Conservation (phyloP, 768 basidiomycete species). For the Hydnomerulius pinastri region DNA sequence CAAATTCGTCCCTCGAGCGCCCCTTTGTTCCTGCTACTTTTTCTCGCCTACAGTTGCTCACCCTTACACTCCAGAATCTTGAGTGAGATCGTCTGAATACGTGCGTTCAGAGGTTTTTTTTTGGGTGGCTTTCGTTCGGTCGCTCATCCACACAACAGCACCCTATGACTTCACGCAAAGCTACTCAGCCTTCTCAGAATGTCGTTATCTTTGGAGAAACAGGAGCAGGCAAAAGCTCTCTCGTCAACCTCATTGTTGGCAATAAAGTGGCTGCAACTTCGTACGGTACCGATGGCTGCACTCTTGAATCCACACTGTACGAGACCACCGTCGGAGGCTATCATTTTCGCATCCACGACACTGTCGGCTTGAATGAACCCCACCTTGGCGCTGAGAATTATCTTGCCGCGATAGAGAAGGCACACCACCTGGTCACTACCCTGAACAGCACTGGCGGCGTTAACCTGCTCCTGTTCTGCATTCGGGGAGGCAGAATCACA, state of each 20-base stretch:
- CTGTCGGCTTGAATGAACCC: slow-evolving; percentile 33
- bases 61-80: background rate
- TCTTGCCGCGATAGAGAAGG: slow-evolving; percentile 29
- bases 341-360: slow-evolving; percentile 31
- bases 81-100: slow-evolving; percentile 5
- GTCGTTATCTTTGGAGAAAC: slow-evolving; percentile 35
- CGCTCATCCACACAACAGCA: slow-evolving; percentile 1
- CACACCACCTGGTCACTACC: slow-evolving; percentile 31
- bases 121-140: slow-evolving; percentile 6
- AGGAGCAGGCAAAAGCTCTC: slow-evolving; percentile 43
- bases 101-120: background rate
- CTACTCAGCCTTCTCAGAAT: slow-evolving; percentile 18
- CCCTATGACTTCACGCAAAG: slow-evolving; percentile 13
- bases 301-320: slow-evolving; percentile 32
- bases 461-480: slow-evolving; percentile 40
- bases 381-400: slow-evolving; percentile 21
- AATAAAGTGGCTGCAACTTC: slow-evolving; percentile 32
- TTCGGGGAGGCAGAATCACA: slow-evolving; percentile 39
- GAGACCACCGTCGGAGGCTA: slow-evolving; percentile 14
- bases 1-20: background rate
- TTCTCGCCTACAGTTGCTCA: background rate
- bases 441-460: slow-evolving; percentile 33
- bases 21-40: too few relatives aligned
- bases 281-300: slow-evolving; percentile 37
- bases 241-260: slow-evolving; percentile 44